Evolutionary conservation across 176 grass and related monocot genomes (phyloP).

Genomic region (Oryza brachyantha): DNA sequence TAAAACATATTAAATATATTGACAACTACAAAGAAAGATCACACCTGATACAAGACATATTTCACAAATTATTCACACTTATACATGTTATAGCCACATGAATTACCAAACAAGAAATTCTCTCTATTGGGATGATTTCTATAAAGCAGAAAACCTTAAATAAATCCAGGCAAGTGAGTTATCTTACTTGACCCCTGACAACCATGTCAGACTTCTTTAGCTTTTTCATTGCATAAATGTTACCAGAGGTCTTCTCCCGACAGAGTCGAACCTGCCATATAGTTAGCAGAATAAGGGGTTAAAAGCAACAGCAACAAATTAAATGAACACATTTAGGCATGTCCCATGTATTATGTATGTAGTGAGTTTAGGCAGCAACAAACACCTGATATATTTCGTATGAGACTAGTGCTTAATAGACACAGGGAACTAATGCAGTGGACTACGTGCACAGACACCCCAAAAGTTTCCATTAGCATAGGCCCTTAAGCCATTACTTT

Average conservation of each 20-base stretch:
- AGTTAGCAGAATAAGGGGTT: conserved; percentile 17
- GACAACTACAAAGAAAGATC: background rate
- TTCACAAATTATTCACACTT: background rate
- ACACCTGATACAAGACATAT: background rate
- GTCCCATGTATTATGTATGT: background rate
- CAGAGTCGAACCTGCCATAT: conserved; percentile 81
- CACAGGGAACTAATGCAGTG: conserved; percentile 23
- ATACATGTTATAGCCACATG: background rate
- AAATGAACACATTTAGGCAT: conserved; percentile 8
- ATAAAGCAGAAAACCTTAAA: conserved; percentile 21
- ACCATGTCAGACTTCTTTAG: conserved; percentile 99
- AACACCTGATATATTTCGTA: conserved; percentile 1
- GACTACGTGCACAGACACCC: conserved; percentile 14
- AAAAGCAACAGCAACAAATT: background rate
- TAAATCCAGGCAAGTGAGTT: conserved; percentile 14
- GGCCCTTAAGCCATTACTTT: background rate
- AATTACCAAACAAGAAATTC: background rate
- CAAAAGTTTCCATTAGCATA: conserved; percentile 1
- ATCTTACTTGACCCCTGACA: conserved; percentile 89
- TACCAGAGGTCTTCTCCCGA: conserved; percentile 78
- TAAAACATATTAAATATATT: background rate
- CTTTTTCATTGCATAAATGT: conserved; percentile 99
- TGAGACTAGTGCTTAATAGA: conserved; percentile 9
- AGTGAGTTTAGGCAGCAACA: conserved; percentile 11
- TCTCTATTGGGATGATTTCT: no score